These are phyloP conservation scores for Gossypium gossypioides DNA, from an alignment of 441 rosid species.

Conservation along the genomic window DNA sequence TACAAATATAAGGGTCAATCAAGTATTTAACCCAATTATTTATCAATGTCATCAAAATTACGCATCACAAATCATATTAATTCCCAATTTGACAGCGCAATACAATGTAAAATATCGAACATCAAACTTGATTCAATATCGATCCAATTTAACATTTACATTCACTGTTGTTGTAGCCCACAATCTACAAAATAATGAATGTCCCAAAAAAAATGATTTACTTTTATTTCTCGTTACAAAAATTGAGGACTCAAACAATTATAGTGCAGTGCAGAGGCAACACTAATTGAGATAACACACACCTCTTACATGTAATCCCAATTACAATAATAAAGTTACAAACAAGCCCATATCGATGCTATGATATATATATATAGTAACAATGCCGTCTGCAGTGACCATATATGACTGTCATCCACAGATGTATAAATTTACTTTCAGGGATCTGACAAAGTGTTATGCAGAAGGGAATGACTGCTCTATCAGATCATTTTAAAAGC, in stretches of 20 bases:
- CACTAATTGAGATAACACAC: not conserved
- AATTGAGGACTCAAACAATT: not conserved
- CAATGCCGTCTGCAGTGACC: not conserved
- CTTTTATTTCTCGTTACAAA: not conserved
- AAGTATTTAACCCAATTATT: not conserved
- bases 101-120: not conserved
- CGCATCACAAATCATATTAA: not conserved
- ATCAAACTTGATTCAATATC: not conserved
- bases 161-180: not conserved
- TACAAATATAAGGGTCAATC: not conserved
- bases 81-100: not conserved
- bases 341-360: not conserved
- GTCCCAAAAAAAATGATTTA: not conserved
- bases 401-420: not conserved
- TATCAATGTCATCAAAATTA: not conserved
- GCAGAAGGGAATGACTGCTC: constrained; percentile 10
- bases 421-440: constrained; percentile 3
- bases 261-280: not conserved
- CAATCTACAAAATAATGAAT: not conserved
- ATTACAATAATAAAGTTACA: constrained; percentile 1
- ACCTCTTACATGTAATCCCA: not conserved
- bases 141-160: not conserved
- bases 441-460: constrained; percentile 8
- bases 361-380: not conserved
- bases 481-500: not conserved